These are phyloP conservation scores for Ascoidea rubescens DNA, from an alignment of 805 yeast genomes.

Conservation along the genomic window DNA sequence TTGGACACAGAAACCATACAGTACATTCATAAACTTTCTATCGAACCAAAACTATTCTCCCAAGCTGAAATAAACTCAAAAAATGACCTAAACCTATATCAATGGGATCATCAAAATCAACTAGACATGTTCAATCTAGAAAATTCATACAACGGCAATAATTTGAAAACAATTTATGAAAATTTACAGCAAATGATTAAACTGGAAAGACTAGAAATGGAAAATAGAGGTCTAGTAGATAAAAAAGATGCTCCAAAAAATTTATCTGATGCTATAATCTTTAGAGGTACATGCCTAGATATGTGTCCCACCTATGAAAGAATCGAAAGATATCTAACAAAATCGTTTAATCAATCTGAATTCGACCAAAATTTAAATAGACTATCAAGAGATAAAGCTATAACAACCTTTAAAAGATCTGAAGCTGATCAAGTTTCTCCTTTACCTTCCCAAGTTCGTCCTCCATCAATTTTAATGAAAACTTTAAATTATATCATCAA, in stretches of 20 bases:
- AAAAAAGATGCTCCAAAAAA: conserved; percentile 71
- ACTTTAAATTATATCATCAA: conserved; percentile 65
- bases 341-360: conserved; percentile 72
- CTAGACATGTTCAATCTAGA: conserved; percentile 41
- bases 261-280: conserved; percentile 76
- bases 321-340: conserved; percentile 74
- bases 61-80: not conserved
- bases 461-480: conserved; percentile 58
- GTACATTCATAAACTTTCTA: not conserved
- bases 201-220: conserved; percentile 67
- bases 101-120: conserved; percentile 52
- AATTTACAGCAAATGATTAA: conserved; percentile 63
- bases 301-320: conserved; percentile 96
- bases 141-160: conserved; percentile 26
- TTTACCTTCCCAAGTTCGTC: conserved; percentile 92
- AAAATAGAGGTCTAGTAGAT: conserved; percentile 69
- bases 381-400: conserved; percentile 48
- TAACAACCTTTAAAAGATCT: conserved; percentile 90
- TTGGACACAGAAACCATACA: not conserved
- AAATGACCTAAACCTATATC: not conserved
- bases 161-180: conserved; percentile 62
- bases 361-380: conserved; percentile 44
- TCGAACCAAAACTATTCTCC: not conserved
- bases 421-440: conserved; percentile 99
- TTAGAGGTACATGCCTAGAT: conserved; percentile 78